phyloP scores from a whole-genome alignment of 306 rosid species.

The Oxytropis ochrocephala region DNA sequence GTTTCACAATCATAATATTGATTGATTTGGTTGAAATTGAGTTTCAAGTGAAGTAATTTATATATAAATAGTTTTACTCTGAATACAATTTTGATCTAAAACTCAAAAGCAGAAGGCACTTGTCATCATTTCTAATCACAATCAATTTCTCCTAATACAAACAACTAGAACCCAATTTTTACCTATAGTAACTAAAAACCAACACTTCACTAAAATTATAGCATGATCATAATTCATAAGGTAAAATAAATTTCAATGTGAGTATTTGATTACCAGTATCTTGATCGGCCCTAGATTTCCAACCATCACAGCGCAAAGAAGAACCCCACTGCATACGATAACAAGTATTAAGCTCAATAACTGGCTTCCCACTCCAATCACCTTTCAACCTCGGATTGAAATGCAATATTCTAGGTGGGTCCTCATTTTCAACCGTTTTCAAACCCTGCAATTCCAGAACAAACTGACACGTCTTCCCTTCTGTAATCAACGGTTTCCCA shows the following conservation, averaged over 20 bases:
- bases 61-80: not conserved
- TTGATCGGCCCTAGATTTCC: constrained; percentile 84
- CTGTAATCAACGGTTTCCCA: constrained; percentile 54
- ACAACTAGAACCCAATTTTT: not conserved
- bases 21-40: not conserved
- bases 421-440: constrained; percentile 81
- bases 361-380: constrained; percentile 91
- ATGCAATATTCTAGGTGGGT: constrained; percentile 84
- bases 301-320: constrained; percentile 79
- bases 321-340: constrained; percentile 97
- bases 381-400: constrained; percentile 87
- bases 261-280: constrained; percentile 55
- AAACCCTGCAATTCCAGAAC: constrained; percentile 84
- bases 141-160: too few species aligned
- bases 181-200: not conserved
- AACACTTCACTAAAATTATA: too few species aligned
- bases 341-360: constrained; percentile 84
- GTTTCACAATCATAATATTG: not conserved
- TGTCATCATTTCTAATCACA: not conserved
- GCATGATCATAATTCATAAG: too few species aligned
- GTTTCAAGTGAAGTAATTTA: not conserved
- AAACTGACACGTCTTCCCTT: constrained; percentile 50
- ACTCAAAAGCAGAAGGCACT: not conserved
- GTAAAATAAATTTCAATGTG: too few species aligned
- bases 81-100: not conserved